phyloP scores from a whole-genome alignment of 2,329 filamentous ascomycete species.

The Phoma sp. region DNA sequence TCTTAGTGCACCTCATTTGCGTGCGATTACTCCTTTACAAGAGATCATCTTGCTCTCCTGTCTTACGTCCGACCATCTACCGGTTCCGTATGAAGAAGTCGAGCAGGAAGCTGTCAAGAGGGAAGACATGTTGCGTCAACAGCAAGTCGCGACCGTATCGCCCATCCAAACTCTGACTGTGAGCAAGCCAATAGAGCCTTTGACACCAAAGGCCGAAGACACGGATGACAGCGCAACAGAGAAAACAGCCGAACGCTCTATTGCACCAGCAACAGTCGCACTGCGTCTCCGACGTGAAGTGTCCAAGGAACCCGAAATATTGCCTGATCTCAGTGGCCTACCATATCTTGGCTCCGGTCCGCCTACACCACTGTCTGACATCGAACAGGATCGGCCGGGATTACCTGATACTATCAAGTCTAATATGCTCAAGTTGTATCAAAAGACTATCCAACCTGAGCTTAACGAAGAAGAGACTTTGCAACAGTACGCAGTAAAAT shows the following conservation, averaged over 20 bases:
- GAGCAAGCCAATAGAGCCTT: slow-evolving; percentile 33
- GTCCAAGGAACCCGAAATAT: slow-evolving; percentile 45
- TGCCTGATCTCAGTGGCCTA: slow-evolving; percentile 52
- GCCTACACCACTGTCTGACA: slow-evolving; percentile 54
- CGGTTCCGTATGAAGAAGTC: slow-evolving; percentile 24
- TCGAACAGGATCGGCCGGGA: slow-evolving; percentile 48
- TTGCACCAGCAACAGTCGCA: slow-evolving; percentile 44
- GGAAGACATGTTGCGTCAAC: slow-evolving; percentile 23
- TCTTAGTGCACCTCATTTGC: slow-evolving; percentile 51
- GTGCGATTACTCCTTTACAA: slow-evolving; percentile 54
- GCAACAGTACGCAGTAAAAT: slow-evolving; percentile 48
- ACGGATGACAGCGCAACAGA: slow-evolving; percentile 41
- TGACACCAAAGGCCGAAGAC: slow-evolving; percentile 48
- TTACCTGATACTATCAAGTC: slow-evolving; percentile 46
- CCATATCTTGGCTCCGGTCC: slow-evolving; percentile 56
- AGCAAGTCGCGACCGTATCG: slow-evolving; percentile 23
- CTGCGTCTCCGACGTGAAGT: slow-evolving; percentile 39
- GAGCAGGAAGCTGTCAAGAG: slow-evolving; percentile 24
- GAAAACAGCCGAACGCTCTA: slow-evolving; percentile 30
- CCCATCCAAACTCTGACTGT: slow-evolving; percentile 23
- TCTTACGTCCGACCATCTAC: slow-evolving; percentile 45
- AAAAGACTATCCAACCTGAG: slow-evolving; percentile 45
- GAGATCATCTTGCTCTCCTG: slow-evolving; percentile 52
- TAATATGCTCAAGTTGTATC: slow-evolving; percentile 45
- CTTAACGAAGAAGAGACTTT: slow-evolving; percentile 36